Evolutionary conservation across 2,329 filamentous ascomycete genomes (phyloP).

Genomic region (Dothiorella sarmentorum): DNA sequence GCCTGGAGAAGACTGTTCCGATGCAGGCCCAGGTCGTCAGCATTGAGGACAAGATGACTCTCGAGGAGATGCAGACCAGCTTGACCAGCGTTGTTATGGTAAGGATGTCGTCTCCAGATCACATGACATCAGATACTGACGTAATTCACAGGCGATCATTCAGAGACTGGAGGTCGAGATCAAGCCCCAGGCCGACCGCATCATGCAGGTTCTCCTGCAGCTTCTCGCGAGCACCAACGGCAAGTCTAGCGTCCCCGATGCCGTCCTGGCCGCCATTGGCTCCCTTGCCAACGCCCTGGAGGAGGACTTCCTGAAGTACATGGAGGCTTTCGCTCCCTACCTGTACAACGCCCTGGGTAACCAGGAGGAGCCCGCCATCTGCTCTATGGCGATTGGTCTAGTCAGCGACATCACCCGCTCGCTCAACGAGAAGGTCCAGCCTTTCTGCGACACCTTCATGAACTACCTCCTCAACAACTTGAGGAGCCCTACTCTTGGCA

Average conservation of each 20-base stretch:
- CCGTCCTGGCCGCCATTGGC: conserved; percentile 87
- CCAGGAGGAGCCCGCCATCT: conserved; percentile 90
- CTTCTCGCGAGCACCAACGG: conserved; percentile 72
- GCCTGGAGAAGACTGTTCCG: conserved; percentile 82
- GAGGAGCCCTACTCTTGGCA: conserved; percentile 79
- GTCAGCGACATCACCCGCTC: conserved; percentile 95
- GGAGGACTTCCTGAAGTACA: conserved; percentile 93
- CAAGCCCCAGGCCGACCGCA: conserved; percentile 81
- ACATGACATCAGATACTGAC: neutral
- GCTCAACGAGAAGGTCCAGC: conserved; percentile 83
- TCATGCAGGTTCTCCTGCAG: conserved; percentile 85
- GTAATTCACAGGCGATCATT: conserved; percentile 62
- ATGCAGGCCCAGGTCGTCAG: conserved; percentile 93
- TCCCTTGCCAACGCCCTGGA: conserved; percentile 88
- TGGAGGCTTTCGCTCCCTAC: conserved; percentile 91
- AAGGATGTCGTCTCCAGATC: conserved; percentile 24
- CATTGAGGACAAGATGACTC: conserved; percentile 90
- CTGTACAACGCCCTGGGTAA: conserved; percentile 92
- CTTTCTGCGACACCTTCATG: conserved; percentile 97
- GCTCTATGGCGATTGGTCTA: conserved; percentile 94
- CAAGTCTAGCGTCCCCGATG: conserved; percentile 93
- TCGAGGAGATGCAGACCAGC: conserved; percentile 98
- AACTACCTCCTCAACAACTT: conserved; percentile 94
- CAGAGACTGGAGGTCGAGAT: conserved; percentile 89
- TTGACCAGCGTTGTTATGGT: conserved; percentile 81